phyloP scores from a whole-genome alignment of 495 filamentous ascomycete genomes.

The Talaromyces liani region DNA sequence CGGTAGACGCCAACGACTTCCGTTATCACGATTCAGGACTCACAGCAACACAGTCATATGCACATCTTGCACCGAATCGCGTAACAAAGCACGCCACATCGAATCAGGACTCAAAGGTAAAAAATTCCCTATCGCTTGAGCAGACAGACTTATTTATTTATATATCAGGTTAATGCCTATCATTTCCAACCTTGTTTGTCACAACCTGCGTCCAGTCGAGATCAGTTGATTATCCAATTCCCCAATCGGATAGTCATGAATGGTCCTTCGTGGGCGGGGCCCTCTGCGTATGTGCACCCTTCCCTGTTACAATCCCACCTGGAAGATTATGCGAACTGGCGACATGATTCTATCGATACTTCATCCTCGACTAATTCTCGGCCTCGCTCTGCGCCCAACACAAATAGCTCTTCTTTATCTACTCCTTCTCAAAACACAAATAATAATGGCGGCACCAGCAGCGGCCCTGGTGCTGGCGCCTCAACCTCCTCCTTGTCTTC shows the following conservation, averaged over 20 bases:
- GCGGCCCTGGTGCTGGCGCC: slow-evolving; percentile 6
- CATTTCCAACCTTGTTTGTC: neutral
- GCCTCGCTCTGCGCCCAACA: neutral
- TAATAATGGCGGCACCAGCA: too few relatives aligned
- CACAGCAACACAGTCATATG: neutral
- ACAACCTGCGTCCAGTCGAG: neutral
- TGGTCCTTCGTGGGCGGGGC: neutral
- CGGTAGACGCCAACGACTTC: neutral
- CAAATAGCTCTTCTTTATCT: neutral
- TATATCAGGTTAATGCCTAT: neutral
- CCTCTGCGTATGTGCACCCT: neutral
- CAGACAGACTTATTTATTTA: neutral
- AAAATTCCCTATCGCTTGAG: neutral
- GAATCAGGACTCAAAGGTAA: neutral
- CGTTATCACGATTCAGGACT: neutral
- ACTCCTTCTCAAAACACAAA: neutral
- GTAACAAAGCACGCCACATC: neutral
- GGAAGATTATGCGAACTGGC: neutral
- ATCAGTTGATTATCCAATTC: neutral
- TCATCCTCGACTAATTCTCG: neutral
- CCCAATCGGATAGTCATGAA: slow-evolving; percentile 1
- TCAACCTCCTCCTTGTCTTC: slow-evolving; percentile 28
- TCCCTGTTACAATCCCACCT: neutral
- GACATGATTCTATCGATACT: neutral
- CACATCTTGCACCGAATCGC: neutral